Conservation (phyloP, 139 green algal genomes). For the Eudorina sp. region DNA sequence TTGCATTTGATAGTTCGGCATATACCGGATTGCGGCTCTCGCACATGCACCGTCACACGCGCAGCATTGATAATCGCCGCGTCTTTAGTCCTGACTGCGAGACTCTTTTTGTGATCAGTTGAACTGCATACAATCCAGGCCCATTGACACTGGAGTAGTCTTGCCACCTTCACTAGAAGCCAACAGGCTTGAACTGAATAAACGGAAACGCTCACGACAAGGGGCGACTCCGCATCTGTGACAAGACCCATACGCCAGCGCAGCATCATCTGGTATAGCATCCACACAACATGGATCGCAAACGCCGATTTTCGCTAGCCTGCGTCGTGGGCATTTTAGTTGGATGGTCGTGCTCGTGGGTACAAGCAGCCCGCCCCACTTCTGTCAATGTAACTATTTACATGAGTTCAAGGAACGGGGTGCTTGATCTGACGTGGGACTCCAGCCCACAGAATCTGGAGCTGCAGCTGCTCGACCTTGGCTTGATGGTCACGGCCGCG, state of each 20-base stretch:
- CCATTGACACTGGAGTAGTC: neutral
- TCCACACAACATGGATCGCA: neutral
- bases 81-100: too few relatives aligned
- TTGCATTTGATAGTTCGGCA: too few relatives aligned
- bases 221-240: neutral
- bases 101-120: too few relatives aligned
- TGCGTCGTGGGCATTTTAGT: neutral
- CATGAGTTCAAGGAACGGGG: neutral
- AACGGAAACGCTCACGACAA: neutral
- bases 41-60: too few relatives aligned
- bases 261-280: neutral
- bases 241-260: neutral
- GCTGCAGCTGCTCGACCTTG: conserved; percentile 2
- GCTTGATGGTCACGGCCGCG: neutral
- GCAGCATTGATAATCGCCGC: too few relatives aligned
- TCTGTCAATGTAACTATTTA: conserved; percentile 10
- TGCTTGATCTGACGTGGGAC: conserved; percentile 34
- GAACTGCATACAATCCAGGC: too few relatives aligned
- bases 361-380: neutral
- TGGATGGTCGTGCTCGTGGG: neutral
- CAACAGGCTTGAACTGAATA: neutral
- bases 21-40: too few relatives aligned
- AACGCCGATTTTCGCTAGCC: neutral
- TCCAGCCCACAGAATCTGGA: conserved; percentile 5
- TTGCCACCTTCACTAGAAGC: neutral